phyloP scores from a whole-genome alignment of 2,329 filamentous ascomycete species.

The Venturia oleaginea region DNA sequence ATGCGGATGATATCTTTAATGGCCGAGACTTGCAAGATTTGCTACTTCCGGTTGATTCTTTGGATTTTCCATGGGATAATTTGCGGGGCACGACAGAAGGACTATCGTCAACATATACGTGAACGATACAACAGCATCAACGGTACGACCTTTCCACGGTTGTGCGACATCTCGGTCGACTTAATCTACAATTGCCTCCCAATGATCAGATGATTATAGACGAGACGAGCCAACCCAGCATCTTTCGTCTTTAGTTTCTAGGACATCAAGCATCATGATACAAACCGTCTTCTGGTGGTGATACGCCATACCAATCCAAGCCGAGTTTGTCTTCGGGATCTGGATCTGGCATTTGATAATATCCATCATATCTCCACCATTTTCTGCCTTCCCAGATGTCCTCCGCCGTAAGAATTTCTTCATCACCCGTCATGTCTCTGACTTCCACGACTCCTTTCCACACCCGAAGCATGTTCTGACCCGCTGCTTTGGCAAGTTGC shows the following conservation, averaged over 20 bases:
- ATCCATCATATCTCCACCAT: background rate
- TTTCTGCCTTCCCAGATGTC: background rate
- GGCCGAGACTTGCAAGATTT: constrained; percentile 23
- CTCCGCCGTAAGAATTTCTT: background rate
- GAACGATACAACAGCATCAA: background rate
- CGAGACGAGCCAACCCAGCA: background rate
- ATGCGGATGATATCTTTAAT: constrained; percentile 18
- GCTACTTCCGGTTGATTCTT: constrained; percentile 24
- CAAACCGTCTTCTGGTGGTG: background rate
- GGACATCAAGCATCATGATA: background rate
- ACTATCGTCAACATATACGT: constrained; percentile 16
- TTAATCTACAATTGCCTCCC: background rate
- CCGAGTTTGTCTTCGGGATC: background rate
- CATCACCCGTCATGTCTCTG: background rate
- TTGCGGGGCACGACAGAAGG: constrained; percentile 28
- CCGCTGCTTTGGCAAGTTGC: background rate
- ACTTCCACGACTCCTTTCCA: background rate
- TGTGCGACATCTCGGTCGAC: background rate
- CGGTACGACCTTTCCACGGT: background rate
- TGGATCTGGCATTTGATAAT: background rate
- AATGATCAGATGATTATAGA: background rate
- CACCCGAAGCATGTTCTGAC: background rate
- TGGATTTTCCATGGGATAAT: constrained; percentile 30
- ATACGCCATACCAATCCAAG: background rate
- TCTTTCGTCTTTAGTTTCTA: background rate